These are phyloP conservation scores for Candida tetrigidarum DNA, from an alignment of 1,139 yeast species.

Conservation along the genomic window DNA sequence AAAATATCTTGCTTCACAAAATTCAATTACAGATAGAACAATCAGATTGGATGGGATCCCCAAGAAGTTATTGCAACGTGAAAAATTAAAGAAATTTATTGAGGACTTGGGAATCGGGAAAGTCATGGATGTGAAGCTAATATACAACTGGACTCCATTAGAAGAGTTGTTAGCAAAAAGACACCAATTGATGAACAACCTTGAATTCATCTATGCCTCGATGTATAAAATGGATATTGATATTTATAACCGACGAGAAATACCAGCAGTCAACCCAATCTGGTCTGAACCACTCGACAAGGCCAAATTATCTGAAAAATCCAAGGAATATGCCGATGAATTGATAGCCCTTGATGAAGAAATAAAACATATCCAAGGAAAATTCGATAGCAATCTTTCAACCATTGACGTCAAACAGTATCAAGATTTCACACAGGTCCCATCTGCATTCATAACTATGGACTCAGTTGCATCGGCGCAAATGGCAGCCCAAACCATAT, in stretches of 20 bases:
- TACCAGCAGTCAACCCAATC: slow-evolving; percentile 35
- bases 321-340: slow-evolving; percentile 24
- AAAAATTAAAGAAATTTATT: slow-evolving; percentile 52
- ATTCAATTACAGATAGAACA: slow-evolving; percentile 91
- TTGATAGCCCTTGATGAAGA: slow-evolving; percentile 31
- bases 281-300: slow-evolving; percentile 13
- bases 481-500: slow-evolving; percentile 82
- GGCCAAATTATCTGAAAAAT: slow-evolving; percentile 14
- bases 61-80: slow-evolving; percentile 41
- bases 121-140: slow-evolving; percentile 56
- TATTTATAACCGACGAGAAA: slow-evolving; percentile 32
- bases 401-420: slow-evolving; percentile 31
- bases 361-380: slow-evolving; percentile 34
- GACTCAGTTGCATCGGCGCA: slow-evolving; percentile 85
- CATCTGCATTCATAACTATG: slow-evolving; percentile 82
- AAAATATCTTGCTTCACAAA: slow-evolving; percentile 81
- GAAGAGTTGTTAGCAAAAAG: slow-evolving; percentile 46
- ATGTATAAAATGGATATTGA: slow-evolving; percentile 51
- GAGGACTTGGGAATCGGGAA: slow-evolving; percentile 67
- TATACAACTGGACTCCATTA: slow-evolving; percentile 58
- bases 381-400: slow-evolving; percentile 30
- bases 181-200: slow-evolving; percentile 28
- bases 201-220: slow-evolving; percentile 53
- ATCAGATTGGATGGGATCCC: slow-evolving; percentile 89
- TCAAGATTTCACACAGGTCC: slow-evolving; percentile 44